A percentile compares a stretch with the other conserved stretches of the same genome.
Evolutionary conservation across 805 yeast species (phyloP).

Genomic region (Metahyphopichia silvanorum): DNA sequence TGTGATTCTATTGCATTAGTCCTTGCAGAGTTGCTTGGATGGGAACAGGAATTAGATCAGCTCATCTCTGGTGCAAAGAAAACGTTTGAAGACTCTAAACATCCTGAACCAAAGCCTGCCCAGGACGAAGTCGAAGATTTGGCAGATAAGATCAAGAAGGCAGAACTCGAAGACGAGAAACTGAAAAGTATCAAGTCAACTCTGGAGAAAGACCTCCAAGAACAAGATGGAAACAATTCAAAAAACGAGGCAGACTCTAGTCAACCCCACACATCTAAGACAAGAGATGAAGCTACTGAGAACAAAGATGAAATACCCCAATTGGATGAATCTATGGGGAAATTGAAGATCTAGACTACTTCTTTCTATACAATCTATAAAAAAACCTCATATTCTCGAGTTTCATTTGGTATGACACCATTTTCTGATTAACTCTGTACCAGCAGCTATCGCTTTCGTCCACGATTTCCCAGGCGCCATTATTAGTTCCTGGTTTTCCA

Average conservation of each 20-base stretch:
- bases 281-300: background rate
- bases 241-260: slow-evolving; percentile 1
- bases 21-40: slow-evolving; percentile 56
- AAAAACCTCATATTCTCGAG: slow-evolving; percentile 88
- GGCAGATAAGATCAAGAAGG: slow-evolving; percentile 4
- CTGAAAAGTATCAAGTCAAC: background rate
- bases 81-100: slow-evolving; percentile 6
- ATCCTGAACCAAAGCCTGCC: slow-evolving; percentile 5
- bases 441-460: slow-evolving; percentile 73
- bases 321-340: slow-evolving; percentile 4
- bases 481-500: slow-evolving; percentile 40
- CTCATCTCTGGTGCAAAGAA: slow-evolving; percentile 22
- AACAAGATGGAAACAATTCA: slow-evolving; percentile 1
- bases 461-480: slow-evolving; percentile 65
- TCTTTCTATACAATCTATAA: slow-evolving; percentile 66
- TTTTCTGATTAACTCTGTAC: slow-evolving; percentile 58
- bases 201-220: slow-evolving; percentile 2
- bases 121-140: slow-evolving; percentile 7
- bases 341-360: slow-evolving; percentile 17
- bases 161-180: slow-evolving; percentile 3
- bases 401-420: slow-evolving; percentile 58
- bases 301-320: background rate
- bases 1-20: slow-evolving; percentile 64
- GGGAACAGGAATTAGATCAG: slow-evolving; percentile 55
- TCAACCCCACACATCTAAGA: slow-evolving; percentile 1